phyloP scores from a whole-genome alignment of 2,329 filamentous ascomycete genomes.

The Monilinia aucupariae region DNA sequence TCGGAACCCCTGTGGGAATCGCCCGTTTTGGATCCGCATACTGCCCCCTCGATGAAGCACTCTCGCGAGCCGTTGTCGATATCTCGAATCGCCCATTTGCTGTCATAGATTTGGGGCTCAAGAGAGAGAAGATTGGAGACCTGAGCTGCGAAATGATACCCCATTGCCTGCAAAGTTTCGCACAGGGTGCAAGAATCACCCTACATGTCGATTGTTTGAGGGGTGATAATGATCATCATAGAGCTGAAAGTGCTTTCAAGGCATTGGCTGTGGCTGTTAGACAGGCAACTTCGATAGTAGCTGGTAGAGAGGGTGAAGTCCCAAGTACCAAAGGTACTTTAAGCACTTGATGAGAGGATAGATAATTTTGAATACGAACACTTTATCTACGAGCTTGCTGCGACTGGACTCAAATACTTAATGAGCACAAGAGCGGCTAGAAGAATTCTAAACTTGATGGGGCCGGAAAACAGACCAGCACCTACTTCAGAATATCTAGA shows the following conservation, averaged over 20 bases:
- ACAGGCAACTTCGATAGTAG: conserved; percentile 67
- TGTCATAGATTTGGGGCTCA: conserved; percentile 77
- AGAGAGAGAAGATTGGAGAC: conserved; percentile 88
- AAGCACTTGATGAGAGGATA: conserved; percentile 44
- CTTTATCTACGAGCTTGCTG: not conserved
- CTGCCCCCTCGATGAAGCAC: conserved; percentile 88
- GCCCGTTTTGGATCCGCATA: conserved; percentile 90
- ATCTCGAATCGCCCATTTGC: conserved; percentile 85
- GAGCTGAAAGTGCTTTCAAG: conserved; percentile 96
- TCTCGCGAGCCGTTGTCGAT: conserved; percentile 90
- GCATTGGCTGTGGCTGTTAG: conserved; percentile 82
- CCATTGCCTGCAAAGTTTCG: conserved; percentile 91
- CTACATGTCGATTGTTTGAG: conserved; percentile 89
- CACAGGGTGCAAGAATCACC: conserved; percentile 83
- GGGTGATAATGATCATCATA: conserved; percentile 91
- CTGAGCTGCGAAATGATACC: conserved; percentile 95
- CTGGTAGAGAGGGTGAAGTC: conserved; percentile 83
- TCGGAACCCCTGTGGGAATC: conserved; percentile 73
- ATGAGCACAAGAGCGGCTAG: too few relatives aligned
- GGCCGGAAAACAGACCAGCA: not conserved
- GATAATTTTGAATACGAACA: not conserved
- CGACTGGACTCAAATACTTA: not conserved
- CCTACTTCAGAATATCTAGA: too few relatives aligned
- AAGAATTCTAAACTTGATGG: not conserved
- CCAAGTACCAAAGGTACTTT: conserved; percentile 95